Evolutionary conservation across 768 basidiomycete genomes (phyloP), one percentile per base, ranked within the genome.

Genomic region (Psilocybe cyanescens): DNA sequence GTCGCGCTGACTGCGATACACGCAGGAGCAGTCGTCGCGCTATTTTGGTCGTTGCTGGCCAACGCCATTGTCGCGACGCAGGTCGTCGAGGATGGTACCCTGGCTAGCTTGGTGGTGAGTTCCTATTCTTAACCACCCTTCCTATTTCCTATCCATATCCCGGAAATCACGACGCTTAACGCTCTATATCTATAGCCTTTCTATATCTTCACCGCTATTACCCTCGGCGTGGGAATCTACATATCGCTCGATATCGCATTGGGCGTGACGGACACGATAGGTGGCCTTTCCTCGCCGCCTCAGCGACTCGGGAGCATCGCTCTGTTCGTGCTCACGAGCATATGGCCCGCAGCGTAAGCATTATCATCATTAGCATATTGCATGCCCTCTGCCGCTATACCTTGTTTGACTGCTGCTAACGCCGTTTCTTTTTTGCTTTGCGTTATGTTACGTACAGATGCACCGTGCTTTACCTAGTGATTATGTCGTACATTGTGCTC

Each of bases 51-150:
- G 6, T 76, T 94, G 64, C 77, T 93, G 55, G 92, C 82, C 33
- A 94, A 92, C 74, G 91, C 82, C 8, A 75, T 94, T 61, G 83
- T 95, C 19, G 87, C 89, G 37, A 92, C 90, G n/a, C 97, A 99
- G 75, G 71, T 95, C 52, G 91, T 98, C 57, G 97, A 98, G 72
- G 97, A 93, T 69, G 97, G 95, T 5, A 92, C 92, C 0, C 76
- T 88, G 35, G 84, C 84, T 66, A 85, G 88, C 60, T 63, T 92
- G 51, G 76, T 90, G 57, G 90, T 92, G 57, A 66, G 83, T 83
- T 50, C 37, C 17, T 54, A 28, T 4, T 55, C 50, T 9, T 44
- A 51, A 39, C 41, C 49, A 12, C 31, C 35, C 31, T 35, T 39
- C 49, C 52, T 7, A 58, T 52, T 33, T 50, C n/a, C 8, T 24